phyloP scores from a whole-genome alignment of 2,329 filamentous ascomycete genomes.

The Aureobasidium sp. region DNA sequence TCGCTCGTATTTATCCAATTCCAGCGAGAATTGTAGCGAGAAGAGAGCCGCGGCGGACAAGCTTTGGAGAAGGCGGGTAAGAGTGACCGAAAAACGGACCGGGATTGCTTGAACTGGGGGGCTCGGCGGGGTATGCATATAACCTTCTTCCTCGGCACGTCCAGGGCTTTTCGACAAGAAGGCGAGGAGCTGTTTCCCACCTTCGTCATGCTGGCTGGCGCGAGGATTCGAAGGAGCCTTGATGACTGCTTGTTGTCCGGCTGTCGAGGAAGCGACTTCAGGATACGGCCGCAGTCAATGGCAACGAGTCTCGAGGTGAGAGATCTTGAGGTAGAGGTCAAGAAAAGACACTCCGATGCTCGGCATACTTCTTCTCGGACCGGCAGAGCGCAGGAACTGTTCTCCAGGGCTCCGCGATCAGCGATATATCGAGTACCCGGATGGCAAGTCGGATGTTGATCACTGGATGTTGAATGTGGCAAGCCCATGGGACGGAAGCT shows the following conservation, averaged over 20 bases:
- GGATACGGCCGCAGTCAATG: no score
- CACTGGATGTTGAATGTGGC: background rate
- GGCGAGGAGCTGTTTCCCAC: no score
- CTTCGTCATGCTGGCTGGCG: no score
- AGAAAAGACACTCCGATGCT: no score
- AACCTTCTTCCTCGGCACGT: background rate
- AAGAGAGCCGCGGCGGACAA: background rate
- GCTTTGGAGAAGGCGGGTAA: background rate
- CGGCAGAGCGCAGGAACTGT: background rate
- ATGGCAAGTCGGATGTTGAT: background rate
- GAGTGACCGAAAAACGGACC: background rate
- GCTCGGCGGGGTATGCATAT: background rate
- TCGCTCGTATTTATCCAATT: no score
- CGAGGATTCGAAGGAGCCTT: background rate
- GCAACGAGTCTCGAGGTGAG: no score
- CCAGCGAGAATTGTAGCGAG: background rate
- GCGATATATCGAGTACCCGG: background rate
- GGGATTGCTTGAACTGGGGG: background rate
- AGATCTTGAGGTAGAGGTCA: background rate
- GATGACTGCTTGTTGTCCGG: background rate
- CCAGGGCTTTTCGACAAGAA: no score
- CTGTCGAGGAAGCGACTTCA: no score
- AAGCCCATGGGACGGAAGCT: background rate
- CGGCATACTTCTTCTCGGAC: background rate
- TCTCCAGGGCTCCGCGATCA: background rate